A percentile compares a stretch with the other conserved stretches of the same genome.
Evolutionary conservation across 441 rosid species (phyloP).

Genomic region (Populus hybrid): DNA sequence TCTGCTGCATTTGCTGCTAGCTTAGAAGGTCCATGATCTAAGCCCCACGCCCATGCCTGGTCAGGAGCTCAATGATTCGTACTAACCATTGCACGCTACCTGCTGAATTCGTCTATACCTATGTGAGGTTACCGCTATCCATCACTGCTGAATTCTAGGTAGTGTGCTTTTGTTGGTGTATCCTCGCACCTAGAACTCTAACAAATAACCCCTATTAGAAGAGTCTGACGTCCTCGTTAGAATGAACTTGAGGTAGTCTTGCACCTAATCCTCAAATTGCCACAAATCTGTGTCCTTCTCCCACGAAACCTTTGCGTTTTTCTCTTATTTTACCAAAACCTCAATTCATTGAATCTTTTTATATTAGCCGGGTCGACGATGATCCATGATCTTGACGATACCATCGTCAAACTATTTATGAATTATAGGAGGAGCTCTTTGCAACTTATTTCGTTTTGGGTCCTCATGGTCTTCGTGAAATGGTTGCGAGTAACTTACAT

Average conservation of each 20-base stretch:
- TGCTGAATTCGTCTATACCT: fast-evolving
- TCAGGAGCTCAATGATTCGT: background rate
- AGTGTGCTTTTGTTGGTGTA: background rate
- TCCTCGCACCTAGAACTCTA: background rate
- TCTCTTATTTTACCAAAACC: background rate
- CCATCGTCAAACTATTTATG: background rate
- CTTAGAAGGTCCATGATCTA: background rate
- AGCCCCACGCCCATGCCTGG: too few species aligned
- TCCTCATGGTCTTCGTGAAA: background rate
- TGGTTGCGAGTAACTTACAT: background rate
- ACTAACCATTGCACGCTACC: fast-evolving
- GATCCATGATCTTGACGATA: background rate
- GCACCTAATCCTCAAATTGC: background rate
- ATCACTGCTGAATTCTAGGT: too few species aligned
- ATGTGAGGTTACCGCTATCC: fast-evolving
- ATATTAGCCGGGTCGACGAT: fast-evolving
- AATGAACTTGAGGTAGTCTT: background rate
- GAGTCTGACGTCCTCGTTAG: background rate
- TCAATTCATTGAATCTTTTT: background rate
- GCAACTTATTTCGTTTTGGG: fast-evolving
- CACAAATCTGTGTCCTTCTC: too few species aligned
- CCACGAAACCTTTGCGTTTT: background rate
- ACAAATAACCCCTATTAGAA: background rate
- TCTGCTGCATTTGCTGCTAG: fast-evolving
- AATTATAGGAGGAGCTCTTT: background rate